phyloP scores from a whole-genome alignment of 805 yeast species.

The Saccharomyces eubayanus region DNA sequence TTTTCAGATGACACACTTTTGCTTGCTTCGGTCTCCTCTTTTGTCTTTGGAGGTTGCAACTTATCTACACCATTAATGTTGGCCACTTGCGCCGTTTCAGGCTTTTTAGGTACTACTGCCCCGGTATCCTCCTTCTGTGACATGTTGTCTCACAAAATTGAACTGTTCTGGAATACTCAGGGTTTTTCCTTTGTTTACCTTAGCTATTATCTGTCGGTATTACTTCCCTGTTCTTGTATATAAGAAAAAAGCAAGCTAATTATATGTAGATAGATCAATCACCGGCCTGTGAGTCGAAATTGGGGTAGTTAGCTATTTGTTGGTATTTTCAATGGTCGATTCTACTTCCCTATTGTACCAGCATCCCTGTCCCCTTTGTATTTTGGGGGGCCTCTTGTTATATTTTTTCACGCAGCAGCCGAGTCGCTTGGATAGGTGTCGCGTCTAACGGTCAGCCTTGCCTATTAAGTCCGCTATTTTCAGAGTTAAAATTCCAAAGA shows the following conservation, averaged over 20 bases:
- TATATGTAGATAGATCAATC: neutral
- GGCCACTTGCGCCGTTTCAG: conserved; percentile 13
- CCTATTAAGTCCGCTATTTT: neutral
- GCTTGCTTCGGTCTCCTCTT: conserved; percentile 13
- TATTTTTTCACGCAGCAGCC: neutral
- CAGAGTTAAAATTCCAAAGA: neutral
- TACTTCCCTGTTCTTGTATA: neutral
- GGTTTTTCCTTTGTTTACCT: neutral
- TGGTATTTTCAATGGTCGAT: neutral
- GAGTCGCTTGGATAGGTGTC: neutral
- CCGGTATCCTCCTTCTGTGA: neutral
- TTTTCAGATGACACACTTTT: conserved; percentile 16
- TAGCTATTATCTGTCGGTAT: neutral
- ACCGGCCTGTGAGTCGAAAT: neutral
- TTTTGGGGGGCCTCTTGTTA: neutral
- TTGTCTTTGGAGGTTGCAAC: conserved; percentile 13
- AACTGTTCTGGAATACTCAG: neutral
- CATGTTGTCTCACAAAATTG: neutral
- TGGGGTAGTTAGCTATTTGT: neutral
- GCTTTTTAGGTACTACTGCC: neutral
- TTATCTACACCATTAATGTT: conserved; percentile 13
- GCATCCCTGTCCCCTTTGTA: neutral
- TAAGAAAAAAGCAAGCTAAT: neutral
- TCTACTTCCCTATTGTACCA: neutral
- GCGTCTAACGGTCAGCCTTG: neutral